These are phyloP conservation scores for Penicillium steckii DNA, from an alignment of 495 filamentous ascomycete genomes.

Conservation along the genomic window DNA sequence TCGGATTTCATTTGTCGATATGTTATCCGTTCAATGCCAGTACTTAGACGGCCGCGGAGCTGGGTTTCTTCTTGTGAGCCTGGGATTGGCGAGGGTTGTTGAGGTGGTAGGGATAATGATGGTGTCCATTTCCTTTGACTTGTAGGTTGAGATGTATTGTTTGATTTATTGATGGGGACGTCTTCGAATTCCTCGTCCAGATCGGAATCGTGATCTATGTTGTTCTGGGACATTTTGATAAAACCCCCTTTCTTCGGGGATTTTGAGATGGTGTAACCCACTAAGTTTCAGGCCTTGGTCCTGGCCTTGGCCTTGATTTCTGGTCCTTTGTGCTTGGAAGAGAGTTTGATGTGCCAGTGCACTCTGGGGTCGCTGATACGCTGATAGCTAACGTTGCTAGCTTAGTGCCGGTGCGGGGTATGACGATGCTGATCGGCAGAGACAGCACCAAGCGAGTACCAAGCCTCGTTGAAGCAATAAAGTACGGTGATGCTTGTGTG, in stretches of 20 bases:
- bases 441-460: not conserved
- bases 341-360: no score
- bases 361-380: no score
- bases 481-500: not conserved
- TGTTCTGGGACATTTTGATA: not conserved
- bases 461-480: not conserved
- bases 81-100: conserved; percentile 57
- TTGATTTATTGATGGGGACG: conserved; percentile 13
- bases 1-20: conserved; percentile 61
- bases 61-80: conserved; percentile 74
- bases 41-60: conserved; percentile 16
- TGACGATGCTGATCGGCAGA: not conserved
- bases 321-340: no score
- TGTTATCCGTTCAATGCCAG: conserved; percentile 20
- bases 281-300: no score
- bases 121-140: no score
- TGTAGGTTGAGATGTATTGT: conserved; percentile 14
- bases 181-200: conserved; percentile 25
- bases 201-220: conserved; percentile 18
- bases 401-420: not conserved
- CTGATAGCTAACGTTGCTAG: no score
- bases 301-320: no score
- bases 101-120: conserved; percentile 18
- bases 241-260: no score
- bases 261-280: no score